Base-by-base conservation (phyloP, 2,329 filamentous ascomycete species). In the Tolypocladium endophyticum region DNA sequence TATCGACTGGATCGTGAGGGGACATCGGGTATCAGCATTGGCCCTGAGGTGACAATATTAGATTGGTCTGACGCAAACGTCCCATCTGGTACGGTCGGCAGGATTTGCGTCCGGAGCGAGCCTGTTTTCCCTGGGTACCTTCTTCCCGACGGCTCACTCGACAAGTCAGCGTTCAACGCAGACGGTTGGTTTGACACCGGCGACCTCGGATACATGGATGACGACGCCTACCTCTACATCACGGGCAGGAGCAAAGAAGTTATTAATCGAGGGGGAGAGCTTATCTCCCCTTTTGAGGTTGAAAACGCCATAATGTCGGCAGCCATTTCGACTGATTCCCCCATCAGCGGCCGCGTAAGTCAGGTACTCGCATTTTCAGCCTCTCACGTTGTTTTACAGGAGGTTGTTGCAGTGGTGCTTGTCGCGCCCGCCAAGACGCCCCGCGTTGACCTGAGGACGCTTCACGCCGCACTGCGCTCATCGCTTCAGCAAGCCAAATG, bases 211-310 rank as follows among this genome's bases (percentile, higher is more conserved):
- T 79, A 80, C 59, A 72, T 82, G 60, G 81, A 83, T 61, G 59
- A 68, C 1, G 76, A 80, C 14, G 78, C 79, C 33, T 82, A 78
- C 62, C 73, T 83, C 11, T 82, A 77, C 67, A 79, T 83, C 62
- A 83, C 80, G 2, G 81, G 80, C 9, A 74, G 81, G 36, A 81
- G 75, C 66, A 83, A 83, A 64, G 81, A 83, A 59, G 79, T 83
- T 59, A 82, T 83, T 68, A 83, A 83, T 65, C 76, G 81, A 14
- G 81, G 81, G 41, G 81, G 81, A 39, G 81, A 84, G 65, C 74
- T 83, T n/a, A 83, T 84, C 60, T 82, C 79, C 5, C 81, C 81
- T 0, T 82, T 83, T 58, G 81, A 84, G 64, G 76, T 84, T n/a
- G 81, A 84, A 64, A 79, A 83, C 63, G 81, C 80, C 12, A 77